Base-by-base conservation (phyloP, 208 protist species). In the Acanthamoeba castellanii region DNA sequence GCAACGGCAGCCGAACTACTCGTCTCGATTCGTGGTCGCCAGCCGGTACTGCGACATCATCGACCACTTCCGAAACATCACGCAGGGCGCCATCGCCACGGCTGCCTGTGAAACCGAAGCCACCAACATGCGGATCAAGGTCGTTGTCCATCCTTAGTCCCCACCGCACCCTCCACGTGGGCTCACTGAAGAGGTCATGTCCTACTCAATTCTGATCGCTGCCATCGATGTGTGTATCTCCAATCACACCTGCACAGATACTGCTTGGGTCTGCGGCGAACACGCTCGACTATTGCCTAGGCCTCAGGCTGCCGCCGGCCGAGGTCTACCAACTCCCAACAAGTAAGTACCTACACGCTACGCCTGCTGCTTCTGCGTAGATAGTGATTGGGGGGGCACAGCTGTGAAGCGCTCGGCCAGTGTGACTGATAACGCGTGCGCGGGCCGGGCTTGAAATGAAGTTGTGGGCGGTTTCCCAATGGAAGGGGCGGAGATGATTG, bases 61-160 rank as follows among this genome's bases (percentile, higher is more conserved):
- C 74, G 74, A 82, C 37, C 74, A 82, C 74, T 82, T 82, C 20
- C 74, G 74, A 3, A 82, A 82, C 74, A 82, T 82, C 32, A 82
- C 74, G 37, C 32, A 27, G 74, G 74, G 74, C 42, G 74, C 74
- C 22, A 34, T 82, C 37, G 74, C 74, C 42, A 82, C 74, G 32
- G 74, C 34, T 13, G 74, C 74, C 37, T 82, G 74, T 37, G 74
- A 82, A 34, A 55, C 74, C 74, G 74, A 82, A 27, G 74, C 74
- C 74, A 82, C 74, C 74, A 82, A 82, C 37, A 42, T 55, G 34
- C 74, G 74, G 0, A 82, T 82, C 74, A 82, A 82, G 74, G 74
- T 82, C 2, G 50, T 20, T 9, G 14, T 9, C 59, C 20, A 2
- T 37, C 3, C 32, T 3, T 6, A 76, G 16, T 76, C 68, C 11